Conservation (phyloP, 2,329 filamentous ascomycete species). For the Cordyceps tenuipes region DNA sequence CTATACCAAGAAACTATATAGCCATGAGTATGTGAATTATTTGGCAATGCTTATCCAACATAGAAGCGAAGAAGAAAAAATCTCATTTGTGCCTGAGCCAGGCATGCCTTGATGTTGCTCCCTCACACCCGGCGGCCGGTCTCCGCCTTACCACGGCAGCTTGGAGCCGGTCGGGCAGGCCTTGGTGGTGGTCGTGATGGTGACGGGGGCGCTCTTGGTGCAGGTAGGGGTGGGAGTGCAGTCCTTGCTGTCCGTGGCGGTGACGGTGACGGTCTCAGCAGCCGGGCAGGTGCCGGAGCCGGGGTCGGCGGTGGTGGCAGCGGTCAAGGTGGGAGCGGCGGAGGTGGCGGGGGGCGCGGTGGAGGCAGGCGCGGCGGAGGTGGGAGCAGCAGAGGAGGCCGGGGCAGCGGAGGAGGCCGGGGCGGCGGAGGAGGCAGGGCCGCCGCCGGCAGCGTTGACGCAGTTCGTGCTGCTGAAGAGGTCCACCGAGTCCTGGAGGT, state of each 20-base stretch:
- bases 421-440: background rate
- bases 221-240: conserved; percentile 7
- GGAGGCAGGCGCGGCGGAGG: background rate
- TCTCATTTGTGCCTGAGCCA: background rate
- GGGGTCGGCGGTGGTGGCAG: conserved; percentile 6
- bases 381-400: background rate
- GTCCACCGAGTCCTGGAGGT: conserved; percentile 17
- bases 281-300: conserved; percentile 9
- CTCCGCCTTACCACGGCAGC: conserved; percentile 4
- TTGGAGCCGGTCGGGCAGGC: conserved; percentile 11
- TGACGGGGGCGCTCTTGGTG: conserved; percentile 8
- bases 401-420: background rate
- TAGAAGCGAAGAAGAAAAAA: background rate
- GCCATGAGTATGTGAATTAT: background rate
- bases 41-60: background rate
- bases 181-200: conserved; percentile 7
- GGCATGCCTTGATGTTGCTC: background rate
- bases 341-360: background rate
- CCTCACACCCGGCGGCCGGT: no score
- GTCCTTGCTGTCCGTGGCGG: conserved; percentile 7
- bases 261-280: conserved; percentile 9
- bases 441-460: conserved; percentile 16
- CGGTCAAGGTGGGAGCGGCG: background rate
- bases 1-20: background rate
- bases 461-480: conserved; percentile 24